Conservation (phyloP, 768 basidiomycete species). For the Lyophyllum atratum region DNA sequence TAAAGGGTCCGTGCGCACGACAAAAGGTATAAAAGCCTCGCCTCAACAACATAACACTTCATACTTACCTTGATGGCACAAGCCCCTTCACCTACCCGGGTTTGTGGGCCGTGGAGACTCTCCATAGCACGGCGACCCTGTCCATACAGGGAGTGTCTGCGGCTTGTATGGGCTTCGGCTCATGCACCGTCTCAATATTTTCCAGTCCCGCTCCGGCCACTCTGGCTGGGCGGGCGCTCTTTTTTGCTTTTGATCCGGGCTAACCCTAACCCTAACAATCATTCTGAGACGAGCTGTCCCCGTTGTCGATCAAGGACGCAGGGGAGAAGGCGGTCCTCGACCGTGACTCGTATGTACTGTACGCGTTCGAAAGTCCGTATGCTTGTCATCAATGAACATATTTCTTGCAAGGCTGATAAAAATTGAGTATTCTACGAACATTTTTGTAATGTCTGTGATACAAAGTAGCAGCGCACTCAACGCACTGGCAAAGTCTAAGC, state of each 20-base stretch:
- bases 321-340: too few relatives aligned
- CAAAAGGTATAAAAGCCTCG: not conserved
- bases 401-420: too few relatives aligned
- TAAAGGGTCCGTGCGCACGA: constrained; percentile 13
- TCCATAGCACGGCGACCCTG: constrained; percentile 77
- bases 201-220: constrained; percentile 58
- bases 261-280: constrained; percentile 12
- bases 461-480: too few relatives aligned
- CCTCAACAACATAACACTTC: constrained; percentile 22
- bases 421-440: too few relatives aligned
- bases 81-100: constrained; percentile 55
- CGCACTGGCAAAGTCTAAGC: too few relatives aligned
- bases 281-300: too few relatives aligned
- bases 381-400: too few relatives aligned
- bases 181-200: constrained; percentile 71
- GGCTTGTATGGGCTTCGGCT: constrained; percentile 63
- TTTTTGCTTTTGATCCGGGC: constrained; percentile 28
- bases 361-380: too few relatives aligned
- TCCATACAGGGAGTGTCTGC: constrained; percentile 57
- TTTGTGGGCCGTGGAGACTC: constrained; percentile 57
- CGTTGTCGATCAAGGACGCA: too few relatives aligned
- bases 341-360: too few relatives aligned
- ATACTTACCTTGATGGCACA: constrained; percentile 73
- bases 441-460: too few relatives aligned
- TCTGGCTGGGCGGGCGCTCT: constrained; percentile 44